Evolutionary conservation across 768 basidiomycete species (phyloP).

Genomic region (Tulasnella sp.): DNA sequence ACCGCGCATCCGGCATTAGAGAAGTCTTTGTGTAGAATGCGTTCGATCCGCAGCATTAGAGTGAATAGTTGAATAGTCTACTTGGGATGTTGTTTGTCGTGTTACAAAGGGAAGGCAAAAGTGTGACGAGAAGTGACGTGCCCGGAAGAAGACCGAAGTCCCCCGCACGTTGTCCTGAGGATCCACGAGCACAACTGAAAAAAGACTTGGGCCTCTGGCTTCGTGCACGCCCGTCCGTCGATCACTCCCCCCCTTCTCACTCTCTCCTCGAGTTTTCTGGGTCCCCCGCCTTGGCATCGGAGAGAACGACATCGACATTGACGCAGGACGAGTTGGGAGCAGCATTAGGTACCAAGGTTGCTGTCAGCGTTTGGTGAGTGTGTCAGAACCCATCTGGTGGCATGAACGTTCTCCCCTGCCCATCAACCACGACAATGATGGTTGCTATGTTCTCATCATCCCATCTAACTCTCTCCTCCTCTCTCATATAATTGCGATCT

Average conservation of each 20-base stretch:
- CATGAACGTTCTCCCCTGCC: background rate
- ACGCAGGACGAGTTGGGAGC: background rate
- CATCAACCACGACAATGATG: background rate
- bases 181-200: background rate
- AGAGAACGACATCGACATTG: background rate
- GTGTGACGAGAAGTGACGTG: background rate
- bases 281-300: background rate
- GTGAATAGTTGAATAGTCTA: too few relatives aligned
- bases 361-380: background rate
- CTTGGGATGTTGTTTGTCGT: background rate
- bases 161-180: background rate
- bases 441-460: background rate
- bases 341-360: background rate
- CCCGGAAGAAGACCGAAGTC: background rate
- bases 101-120: background rate
- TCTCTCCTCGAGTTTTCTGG: background rate
- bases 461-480: background rate
- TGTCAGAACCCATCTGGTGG: background rate
- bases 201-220: background rate
- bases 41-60: background rate
- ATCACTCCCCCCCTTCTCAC: background rate
- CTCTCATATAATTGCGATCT: background rate
- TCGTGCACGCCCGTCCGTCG: background rate
- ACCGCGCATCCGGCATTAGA: background rate
- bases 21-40: background rate